A percentile compares a stretch with the other conserved stretches of the same genome.
phyloP scores from a whole-genome alignment of 352 stramenopile genomes.

The Phytophthora pseudosyringae region DNA sequence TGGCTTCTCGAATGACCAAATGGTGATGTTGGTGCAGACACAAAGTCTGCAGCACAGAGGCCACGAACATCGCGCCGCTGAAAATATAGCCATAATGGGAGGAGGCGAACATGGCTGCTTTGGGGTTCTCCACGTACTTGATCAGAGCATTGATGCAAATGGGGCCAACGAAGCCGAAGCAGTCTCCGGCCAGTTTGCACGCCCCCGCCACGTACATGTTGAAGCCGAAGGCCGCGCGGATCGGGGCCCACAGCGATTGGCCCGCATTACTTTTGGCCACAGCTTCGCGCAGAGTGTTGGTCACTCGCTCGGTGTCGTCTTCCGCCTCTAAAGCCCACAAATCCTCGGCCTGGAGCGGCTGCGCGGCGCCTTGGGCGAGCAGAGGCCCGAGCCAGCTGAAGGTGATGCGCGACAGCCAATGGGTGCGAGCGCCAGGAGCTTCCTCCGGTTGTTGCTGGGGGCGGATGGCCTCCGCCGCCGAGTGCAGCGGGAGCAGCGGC shows the following conservation, averaged over 20 bases:
- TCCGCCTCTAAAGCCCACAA: slow-evolving; percentile 42
- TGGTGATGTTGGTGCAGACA: slow-evolving; percentile 73
- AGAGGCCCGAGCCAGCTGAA: slow-evolving; percentile 51
- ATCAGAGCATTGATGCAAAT: slow-evolving; percentile 48
- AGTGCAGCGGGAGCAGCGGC: slow-evolving; percentile 31
- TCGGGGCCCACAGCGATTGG: slow-evolving; percentile 48
- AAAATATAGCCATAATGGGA: slow-evolving; percentile 61
- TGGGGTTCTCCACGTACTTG: slow-evolving; percentile 66
- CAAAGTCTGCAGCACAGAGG: slow-evolving; percentile 53
- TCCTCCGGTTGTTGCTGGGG: not conserved
- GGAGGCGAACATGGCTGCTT: slow-evolving; percentile 44
- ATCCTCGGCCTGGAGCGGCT: slow-evolving; percentile 43
- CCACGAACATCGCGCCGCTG: slow-evolving; percentile 49
- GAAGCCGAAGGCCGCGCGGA: slow-evolving; percentile 77
- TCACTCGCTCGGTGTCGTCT: slow-evolving; percentile 45
- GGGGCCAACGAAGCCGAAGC: slow-evolving; percentile 87
- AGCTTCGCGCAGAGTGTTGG: slow-evolving; percentile 32
- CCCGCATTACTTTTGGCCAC: slow-evolving; percentile 4
- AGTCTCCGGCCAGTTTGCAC: slow-evolving; percentile 94
- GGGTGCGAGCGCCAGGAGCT: not conserved
- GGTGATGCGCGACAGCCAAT: slow-evolving; percentile 30
- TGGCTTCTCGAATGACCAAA: slow-evolving; percentile 64
- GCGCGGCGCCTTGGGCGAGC: slow-evolving; percentile 38
- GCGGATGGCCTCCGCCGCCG: not conserved
- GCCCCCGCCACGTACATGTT: slow-evolving; percentile 89